Base-by-base conservation (phyloP, 2,329 filamentous ascomycete genomes). In the Pseudogymnoascus pannorum region DNA sequence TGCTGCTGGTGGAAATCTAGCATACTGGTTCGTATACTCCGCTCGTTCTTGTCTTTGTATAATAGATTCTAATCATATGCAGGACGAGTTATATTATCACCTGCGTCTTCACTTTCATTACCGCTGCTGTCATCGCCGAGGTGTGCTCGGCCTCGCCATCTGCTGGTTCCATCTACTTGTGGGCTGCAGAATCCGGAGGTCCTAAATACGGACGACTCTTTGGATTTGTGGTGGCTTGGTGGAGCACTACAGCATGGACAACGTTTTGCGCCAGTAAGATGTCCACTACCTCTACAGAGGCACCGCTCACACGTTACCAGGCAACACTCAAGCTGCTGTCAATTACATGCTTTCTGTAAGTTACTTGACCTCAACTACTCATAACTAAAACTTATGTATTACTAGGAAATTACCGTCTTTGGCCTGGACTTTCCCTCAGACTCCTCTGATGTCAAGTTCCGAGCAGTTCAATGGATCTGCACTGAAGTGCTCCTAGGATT, bases 201-300 rank as follows among this genome's bases (percentile, higher is more conserved):
- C 72, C 69, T 4, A 64, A 64, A 36, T 77, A 75, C 65, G 77
- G 77, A 12, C 70, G 75, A 31, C 57, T 67, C 1, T 42, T 65
- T 29, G 63, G 64, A 11, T 66, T 67, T 68, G 72, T 84, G n/a
- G 82, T 84, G n/a, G 82, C 82, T 0, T 85, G 82, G 82, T 85
- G 82, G 82, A 82, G 79, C 66, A 84, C 81, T 0, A 85, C 82
- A 0, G 82, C 83, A 1, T 85, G 82, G 82, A 85, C 82, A 2
- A 85, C 79, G 0, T 81, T 81, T 61, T 81, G 79, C 68, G 79
- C 79, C 2, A 81, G 79, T 75, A 68, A 62, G 72, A 59, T 29
- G 20, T 18, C 14, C 12, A 36, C 2, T 24, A 29, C n/a, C 2
- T 20, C 20, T 31, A 6, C 7, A 26, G 4, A 60, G 54, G 29